Conservation (phyloP, 1,284 basidiomycete genomes). For the Ceratobasidium papillatum region DNA sequence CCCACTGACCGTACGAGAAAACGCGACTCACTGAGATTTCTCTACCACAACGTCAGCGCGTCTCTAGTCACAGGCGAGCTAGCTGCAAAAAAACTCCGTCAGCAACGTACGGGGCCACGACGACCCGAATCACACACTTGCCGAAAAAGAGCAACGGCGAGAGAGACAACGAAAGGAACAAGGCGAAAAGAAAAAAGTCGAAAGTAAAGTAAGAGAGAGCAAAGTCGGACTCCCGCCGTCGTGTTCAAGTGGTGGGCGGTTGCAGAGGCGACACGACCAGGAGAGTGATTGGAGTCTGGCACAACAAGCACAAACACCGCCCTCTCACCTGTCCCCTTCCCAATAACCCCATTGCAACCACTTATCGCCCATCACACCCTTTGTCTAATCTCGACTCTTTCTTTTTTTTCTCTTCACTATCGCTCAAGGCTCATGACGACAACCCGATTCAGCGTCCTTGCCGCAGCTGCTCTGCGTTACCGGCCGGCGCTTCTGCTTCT, state of each 20-base stretch:
- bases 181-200: not conserved
- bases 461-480: not conserved
- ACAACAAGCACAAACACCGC: not conserved
- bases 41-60: not conserved
- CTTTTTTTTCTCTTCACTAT: not conserved
- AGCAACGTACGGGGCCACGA: not conserved
- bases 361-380: slow-evolving; percentile 22
- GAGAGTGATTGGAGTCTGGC: not conserved
- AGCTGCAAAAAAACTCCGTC: not conserved
- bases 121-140: not conserved
- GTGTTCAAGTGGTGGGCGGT: slow-evolving; percentile 10
- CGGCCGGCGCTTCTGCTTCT: not conserved
- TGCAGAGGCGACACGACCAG: not conserved
- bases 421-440: not conserved
- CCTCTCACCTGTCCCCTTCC: not conserved
- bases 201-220: not conserved
- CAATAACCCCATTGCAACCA: slow-evolving; percentile 26
- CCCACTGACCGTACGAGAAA: not conserved
- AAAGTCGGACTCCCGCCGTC: not conserved
- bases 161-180: not conserved
- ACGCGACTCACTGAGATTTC: not conserved
- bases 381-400: not conserved
- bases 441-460: not conserved
- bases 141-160: not conserved
- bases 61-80: not conserved